A percentile compares a stretch with the other conserved stretches of the same genome.
Conservation (phyloP, 345 rosid genomes). For the Turritis glabra region DNA sequence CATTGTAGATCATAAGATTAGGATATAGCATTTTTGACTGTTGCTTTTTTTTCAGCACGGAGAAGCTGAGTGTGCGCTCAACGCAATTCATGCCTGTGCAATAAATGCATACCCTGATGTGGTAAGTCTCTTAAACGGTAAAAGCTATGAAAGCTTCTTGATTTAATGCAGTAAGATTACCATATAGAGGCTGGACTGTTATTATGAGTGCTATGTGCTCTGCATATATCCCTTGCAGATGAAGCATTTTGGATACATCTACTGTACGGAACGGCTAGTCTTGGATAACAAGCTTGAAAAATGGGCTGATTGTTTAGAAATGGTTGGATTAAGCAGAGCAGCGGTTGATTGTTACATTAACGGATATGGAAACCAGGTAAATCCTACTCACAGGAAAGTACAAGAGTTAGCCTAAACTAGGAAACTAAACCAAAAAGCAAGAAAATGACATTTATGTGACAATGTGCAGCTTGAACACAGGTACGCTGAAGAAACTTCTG, state of each 20-base stretch:
- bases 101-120: slow-evolving; percentile 54
- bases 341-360: slow-evolving; percentile 55
- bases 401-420: neutral
- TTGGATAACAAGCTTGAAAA: slow-evolving; percentile 45
- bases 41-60: slow-evolving; percentile 53
- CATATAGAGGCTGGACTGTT: neutral
- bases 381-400: neutral
- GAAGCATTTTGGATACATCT: slow-evolving; percentile 54
- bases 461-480: slow-evolving; percentile 50
- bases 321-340: slow-evolving; percentile 42
- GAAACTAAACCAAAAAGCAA: neutral
- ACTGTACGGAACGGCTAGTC: slow-evolving; percentile 51
- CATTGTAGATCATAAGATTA: neutral
- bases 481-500: slow-evolving; percentile 54
- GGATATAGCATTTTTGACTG: neutral
- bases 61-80: slow-evolving; percentile 53
- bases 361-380: slow-evolving; percentile 57
- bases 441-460: neutral
- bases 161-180: neutral
- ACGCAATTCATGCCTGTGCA: slow-evolving; percentile 58
- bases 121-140: slow-evolving; percentile 37
- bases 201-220: neutral
- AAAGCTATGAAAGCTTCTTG: neutral
- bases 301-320: slow-evolving; percentile 55
- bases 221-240: slow-evolving; percentile 39